A percentile compares a stretch with the other conserved stretches of the same genome.
Conservation (phyloP, 129 eudicot genomes). For the Helichrysum umbraculigerum region DNA sequence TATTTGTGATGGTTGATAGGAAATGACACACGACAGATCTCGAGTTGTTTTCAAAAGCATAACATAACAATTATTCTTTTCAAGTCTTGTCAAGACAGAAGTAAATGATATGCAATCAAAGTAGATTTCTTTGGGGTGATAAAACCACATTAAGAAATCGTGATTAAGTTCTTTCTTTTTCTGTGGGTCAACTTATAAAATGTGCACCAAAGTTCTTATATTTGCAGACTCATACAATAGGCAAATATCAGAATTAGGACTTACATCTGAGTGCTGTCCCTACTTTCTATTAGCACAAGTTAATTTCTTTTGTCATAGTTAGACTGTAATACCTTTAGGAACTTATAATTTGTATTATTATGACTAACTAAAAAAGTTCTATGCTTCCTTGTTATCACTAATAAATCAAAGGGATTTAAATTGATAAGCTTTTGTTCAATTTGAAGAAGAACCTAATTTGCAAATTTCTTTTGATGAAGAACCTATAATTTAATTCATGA, state of each 20-base stretch:
- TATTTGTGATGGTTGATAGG: neutral
- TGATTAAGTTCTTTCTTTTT: neutral
- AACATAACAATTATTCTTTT: neutral
- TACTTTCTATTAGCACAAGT: neutral
- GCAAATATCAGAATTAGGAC: neutral
- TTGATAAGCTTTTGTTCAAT: neutral
- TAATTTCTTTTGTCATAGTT: conserved; percentile 2
- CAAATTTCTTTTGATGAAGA: neutral
- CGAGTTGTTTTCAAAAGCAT: neutral
- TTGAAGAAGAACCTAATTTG: neutral
- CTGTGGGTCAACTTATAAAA: neutral
- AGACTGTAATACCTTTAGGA: neutral
- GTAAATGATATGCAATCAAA: neutral
- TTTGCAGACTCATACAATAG: neutral
- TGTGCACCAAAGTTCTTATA: neutral
- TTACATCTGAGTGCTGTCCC: neutral
- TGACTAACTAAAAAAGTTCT: neutral
- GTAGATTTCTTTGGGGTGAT: neutral
- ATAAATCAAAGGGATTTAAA: conserved; percentile 2
- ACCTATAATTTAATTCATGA: conserved; percentile 19
- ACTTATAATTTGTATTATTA: neutral
- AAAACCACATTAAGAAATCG: neutral
- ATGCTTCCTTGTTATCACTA: neutral
- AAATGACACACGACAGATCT: neutral
- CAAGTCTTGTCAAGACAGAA: neutral